A percentile compares a stretch with the other conserved stretches of the same genome.
Conservation (phyloP, 2,329 filamentous ascomycete species). For the Phyllosticta ampelicida region DNA sequence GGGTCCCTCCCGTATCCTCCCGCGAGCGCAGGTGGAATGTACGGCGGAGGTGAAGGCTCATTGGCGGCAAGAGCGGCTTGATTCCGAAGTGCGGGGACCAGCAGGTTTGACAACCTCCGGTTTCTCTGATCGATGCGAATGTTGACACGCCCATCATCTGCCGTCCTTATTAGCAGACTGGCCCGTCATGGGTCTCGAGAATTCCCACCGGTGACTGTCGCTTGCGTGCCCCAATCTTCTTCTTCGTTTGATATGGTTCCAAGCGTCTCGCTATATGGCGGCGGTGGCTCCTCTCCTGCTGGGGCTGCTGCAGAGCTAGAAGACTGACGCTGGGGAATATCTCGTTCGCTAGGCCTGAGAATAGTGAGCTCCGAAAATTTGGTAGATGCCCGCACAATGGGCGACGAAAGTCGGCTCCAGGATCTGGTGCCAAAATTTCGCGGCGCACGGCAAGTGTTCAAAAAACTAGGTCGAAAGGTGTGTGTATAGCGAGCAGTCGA, state of each 20-base stretch:
- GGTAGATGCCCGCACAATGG: neutral
- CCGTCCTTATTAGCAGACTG: neutral
- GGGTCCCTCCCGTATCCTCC: conserved; percentile 48
- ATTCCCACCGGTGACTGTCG: conserved; percentile 28
- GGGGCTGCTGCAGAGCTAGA: conserved; percentile 16
- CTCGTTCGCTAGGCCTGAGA: neutral
- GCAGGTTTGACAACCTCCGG: conserved; percentile 25
- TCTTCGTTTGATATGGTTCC: conserved; percentile 30
- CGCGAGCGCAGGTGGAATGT: conserved; percentile 63
- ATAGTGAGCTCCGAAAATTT: neutral
- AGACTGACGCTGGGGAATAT: neutral
- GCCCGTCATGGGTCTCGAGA: neutral
- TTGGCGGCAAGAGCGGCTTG: conserved; percentile 31
- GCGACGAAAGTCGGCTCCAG: too few species aligned
- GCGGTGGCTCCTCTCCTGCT: conserved; percentile 30
- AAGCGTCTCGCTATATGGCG: conserved; percentile 31
- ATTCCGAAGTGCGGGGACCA: conserved; percentile 28
- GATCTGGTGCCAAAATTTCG: too few species aligned
- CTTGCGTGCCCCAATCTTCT: conserved; percentile 35
- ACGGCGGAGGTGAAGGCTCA: conserved; percentile 51
- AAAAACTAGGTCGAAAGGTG: too few species aligned
- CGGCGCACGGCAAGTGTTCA: too few species aligned
- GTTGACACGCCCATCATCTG: conserved; percentile 30
- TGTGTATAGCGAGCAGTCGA: too few species aligned
- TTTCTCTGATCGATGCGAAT: conserved; percentile 30